Percentiles rank a stretch among this genome's conserved stretches.
Conservation (phyloP, 352 stramenopile species). For the Pythium phragmitis region DNA sequence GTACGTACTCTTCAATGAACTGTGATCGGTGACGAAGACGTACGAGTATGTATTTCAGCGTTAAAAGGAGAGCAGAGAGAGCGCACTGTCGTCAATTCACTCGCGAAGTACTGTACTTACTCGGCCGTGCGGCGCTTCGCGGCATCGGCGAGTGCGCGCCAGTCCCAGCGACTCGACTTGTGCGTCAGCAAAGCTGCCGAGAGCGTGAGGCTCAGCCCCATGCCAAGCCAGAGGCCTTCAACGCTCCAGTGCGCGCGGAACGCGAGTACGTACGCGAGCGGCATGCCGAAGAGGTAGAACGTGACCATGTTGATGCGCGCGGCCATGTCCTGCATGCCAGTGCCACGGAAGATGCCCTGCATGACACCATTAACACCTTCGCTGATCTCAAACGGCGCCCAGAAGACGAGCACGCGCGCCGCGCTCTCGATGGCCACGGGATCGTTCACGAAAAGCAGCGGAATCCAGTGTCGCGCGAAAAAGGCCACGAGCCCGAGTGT, state of each 20-base stretch:
- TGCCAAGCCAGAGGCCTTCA: constrained; percentile 80
- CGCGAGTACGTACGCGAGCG: constrained; percentile 55
- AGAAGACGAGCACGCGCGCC: constrained; percentile 49
- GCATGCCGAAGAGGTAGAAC: constrained; percentile 81
- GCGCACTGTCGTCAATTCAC: not conserved
- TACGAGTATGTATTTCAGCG: not conserved
- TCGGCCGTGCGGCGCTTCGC: constrained; percentile 32
- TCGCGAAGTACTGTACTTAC: not conserved
- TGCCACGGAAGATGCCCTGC: constrained; percentile 75
- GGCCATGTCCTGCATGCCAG: constrained; percentile 65
- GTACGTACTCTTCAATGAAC: too few relatives aligned
- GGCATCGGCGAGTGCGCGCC: constrained; percentile 34
- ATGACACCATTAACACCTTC: constrained; percentile 69
- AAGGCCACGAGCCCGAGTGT: constrained; percentile 41
- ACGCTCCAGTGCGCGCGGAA: constrained; percentile 49
- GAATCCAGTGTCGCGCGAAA: constrained; percentile 48
- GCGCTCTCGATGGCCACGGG: constrained; percentile 36
- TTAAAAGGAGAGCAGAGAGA: not conserved
- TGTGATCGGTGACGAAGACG: not conserved
- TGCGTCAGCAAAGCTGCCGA: constrained; percentile 31
- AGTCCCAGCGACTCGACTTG: constrained; percentile 43
- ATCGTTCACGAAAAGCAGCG: constrained; percentile 52
- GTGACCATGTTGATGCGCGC: constrained; percentile 67
- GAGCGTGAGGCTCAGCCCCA: constrained; percentile 51
- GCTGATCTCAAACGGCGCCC: constrained; percentile 71